Conservation (phyloP, 768 basidiomycete species). For the Mycena floridula region DNA sequence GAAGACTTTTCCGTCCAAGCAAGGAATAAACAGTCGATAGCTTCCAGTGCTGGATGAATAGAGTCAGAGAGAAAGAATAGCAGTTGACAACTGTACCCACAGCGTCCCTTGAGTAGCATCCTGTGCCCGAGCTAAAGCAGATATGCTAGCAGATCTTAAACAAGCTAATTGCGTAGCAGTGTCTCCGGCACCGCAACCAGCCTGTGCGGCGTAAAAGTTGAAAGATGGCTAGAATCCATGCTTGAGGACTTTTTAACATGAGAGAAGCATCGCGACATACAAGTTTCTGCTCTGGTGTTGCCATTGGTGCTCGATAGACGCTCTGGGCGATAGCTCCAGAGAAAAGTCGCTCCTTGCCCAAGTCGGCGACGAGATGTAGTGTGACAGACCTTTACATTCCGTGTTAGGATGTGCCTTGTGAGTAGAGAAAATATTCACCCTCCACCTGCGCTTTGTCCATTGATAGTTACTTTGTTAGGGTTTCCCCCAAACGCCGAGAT, state of each 20-base stretch:
- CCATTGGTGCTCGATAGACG: slow-evolving; percentile 45
- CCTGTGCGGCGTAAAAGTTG: slow-evolving; percentile 39
- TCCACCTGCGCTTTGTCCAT: slow-evolving; percentile 57
- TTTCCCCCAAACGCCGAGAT: slow-evolving; percentile 35
- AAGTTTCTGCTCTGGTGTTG: slow-evolving; percentile 44
- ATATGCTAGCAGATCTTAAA: slow-evolving; percentile 43
- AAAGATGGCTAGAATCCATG: slow-evolving; percentile 40
- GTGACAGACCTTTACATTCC: slow-evolving; percentile 52
- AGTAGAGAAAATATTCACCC: no score
- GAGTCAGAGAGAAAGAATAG: slow-evolving; percentile 1
- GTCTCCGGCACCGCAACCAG: slow-evolving; percentile 40
- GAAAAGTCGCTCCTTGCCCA: slow-evolving; percentile 36
- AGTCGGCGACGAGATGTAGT: slow-evolving; percentile 48
- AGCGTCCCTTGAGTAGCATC: slow-evolving; percentile 39
- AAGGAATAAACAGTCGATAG: slow-evolving; percentile 46
- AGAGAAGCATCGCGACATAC: slow-evolving; percentile 20
- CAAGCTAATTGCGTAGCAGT: slow-evolving; percentile 34
- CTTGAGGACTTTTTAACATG: not conserved
- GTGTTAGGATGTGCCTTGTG: no score
- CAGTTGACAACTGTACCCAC: slow-evolving; percentile 23
- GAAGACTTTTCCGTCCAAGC: slow-evolving; percentile 48
- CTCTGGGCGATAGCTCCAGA: slow-evolving; percentile 56
- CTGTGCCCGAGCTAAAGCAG: slow-evolving; percentile 47
- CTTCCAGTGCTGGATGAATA: slow-evolving; percentile 25
- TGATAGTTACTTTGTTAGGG: slow-evolving; percentile 36